Evolutionary conservation across 306 rosid genomes (phyloP).

Genomic region (Malus fusca): DNA sequence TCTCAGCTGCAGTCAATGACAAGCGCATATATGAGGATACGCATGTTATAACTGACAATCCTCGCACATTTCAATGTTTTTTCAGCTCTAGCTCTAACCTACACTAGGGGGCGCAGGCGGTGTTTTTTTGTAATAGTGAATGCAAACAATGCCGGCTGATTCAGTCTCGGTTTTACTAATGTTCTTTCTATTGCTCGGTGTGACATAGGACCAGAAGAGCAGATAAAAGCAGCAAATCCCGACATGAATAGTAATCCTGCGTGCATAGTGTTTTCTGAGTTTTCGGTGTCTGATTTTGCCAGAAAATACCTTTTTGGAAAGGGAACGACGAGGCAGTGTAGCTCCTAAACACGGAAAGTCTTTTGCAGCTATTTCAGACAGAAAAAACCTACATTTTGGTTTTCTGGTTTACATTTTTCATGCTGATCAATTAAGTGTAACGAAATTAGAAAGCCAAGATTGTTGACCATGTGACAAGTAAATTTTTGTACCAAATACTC

Average conservation of each 20-base stretch:
- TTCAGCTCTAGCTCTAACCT: neutral
- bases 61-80: neutral
- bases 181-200: neutral
- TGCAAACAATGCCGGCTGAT: neutral
- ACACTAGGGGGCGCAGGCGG: neutral
- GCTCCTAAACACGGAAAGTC: neutral
- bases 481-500: slow-evolving; percentile 22
- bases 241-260: no score
- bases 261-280: no score
- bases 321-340: no score
- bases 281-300: no score
- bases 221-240: no score
- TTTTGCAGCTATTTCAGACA: no score
- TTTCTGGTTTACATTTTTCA: neutral
- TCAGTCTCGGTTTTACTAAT: neutral
- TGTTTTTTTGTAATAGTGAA: neutral
- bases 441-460: neutral
- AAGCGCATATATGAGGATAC: slow-evolving; percentile 83
- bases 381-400: neutral
- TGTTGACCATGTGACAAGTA: slow-evolving; percentile 1
- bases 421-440: neutral
- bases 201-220: no score
- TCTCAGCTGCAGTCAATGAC: slow-evolving; percentile 99
- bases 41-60: slow-evolving; percentile 12
- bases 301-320: no score